Evolutionary conservation across 306 rosid species (phyloP), one percentile per base, ranked within the genome.

Genomic region (Begonia loranthoides): DNA sequence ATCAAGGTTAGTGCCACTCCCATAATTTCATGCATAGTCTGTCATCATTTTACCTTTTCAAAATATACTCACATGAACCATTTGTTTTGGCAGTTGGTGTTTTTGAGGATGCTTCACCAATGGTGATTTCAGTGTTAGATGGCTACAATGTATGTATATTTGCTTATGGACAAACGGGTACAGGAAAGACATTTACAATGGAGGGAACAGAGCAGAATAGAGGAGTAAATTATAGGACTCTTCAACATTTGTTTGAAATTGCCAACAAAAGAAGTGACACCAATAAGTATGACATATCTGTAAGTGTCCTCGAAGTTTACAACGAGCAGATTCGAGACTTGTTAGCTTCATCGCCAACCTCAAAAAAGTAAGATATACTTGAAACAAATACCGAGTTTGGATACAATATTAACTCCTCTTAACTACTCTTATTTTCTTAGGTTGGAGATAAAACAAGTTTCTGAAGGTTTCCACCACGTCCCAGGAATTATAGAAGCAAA

Each of bases 101-200:
- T 39, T 90, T 86, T 17, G 82, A 80, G 55, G 97, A 85, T 66
- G 78, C 95, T 0, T 79, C 78, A 15, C 92, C 94, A 62, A 78
- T 82, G 64, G 94, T 81, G 15, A 60, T 80, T 60, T 90, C 97
- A 16, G 95, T 90, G 58, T 63, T 90, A 56, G 95, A 90, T 60
- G 97, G 97, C 4, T 90, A 74, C 80, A 90, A 85, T 61, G 97
- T 85, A 24, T 90, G 97, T 74, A 79, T 90, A 57, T 90, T 85
- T 68, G 97, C 97, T 9, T 90, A 80, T 34, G 97, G 97, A 38
- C 97, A 90, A 68, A 90, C 97, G 3, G 97, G 97, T 45, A 82
- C 86, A 4, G 97, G 97, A 40, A 90, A 90, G 65, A 92, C 99
- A 13, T 92, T 86, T 63, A 92, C 99, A 43, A 92, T 92, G 99